A percentile compares a stretch with the other conserved stretches of the same genome.
These are phyloP conservation scores for Obba rivulosa DNA, from an alignment of 768 basidiomycete species.

Conservation along the genomic window DNA sequence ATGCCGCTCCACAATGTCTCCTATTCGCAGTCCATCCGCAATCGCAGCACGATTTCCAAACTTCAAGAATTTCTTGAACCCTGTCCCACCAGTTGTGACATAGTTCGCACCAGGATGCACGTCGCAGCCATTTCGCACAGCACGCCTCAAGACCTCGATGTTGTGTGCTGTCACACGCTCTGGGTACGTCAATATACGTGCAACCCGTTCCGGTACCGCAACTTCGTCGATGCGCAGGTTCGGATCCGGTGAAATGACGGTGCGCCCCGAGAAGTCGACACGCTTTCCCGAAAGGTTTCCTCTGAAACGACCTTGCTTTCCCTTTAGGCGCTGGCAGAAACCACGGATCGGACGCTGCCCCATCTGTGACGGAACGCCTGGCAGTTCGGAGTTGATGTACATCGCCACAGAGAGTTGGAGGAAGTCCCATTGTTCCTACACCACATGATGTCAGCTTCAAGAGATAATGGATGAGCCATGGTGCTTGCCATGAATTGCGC, in stretches of 20 bases:
- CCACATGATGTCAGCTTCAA: slow-evolving; percentile 1
- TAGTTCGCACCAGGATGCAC: slow-evolving; percentile 95
- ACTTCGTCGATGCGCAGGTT: slow-evolving; percentile 98
- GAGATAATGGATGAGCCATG: slow-evolving; percentile 2
- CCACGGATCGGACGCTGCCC: slow-evolving; percentile 95
- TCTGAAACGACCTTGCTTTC: slow-evolving; percentile 97
- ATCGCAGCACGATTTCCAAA: slow-evolving; percentile 79
- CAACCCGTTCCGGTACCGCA: slow-evolving; percentile 92
- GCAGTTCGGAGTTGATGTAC: slow-evolving; percentile 97
- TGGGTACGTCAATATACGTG: slow-evolving; percentile 93
- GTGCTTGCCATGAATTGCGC: slow-evolving; percentile 76
- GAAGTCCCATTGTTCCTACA: slow-evolving; percentile 98
- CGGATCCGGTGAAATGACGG: slow-evolving; percentile 99
- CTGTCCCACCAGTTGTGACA: slow-evolving; percentile 72
- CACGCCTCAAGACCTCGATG: slow-evolving; percentile 66
- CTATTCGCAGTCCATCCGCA: slow-evolving; percentile 77
- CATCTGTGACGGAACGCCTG: slow-evolving; percentile 82
- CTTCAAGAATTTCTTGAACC: slow-evolving; percentile 83
- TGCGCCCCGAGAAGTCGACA: slow-evolving; percentile 97
- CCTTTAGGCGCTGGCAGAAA: slow-evolving; percentile 96
- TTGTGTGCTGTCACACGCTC: slow-evolving; percentile 93
- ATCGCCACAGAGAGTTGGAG: slow-evolving; percentile 91
- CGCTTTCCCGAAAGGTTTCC: slow-evolving; percentile 98
- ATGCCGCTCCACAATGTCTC: slow-evolving; percentile 94
- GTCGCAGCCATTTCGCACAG: slow-evolving; percentile 85